Evolutionary conservation across 1,139 yeast genomes (phyloP).

Genomic region (Lodderomyces metapsilosis): DNA sequence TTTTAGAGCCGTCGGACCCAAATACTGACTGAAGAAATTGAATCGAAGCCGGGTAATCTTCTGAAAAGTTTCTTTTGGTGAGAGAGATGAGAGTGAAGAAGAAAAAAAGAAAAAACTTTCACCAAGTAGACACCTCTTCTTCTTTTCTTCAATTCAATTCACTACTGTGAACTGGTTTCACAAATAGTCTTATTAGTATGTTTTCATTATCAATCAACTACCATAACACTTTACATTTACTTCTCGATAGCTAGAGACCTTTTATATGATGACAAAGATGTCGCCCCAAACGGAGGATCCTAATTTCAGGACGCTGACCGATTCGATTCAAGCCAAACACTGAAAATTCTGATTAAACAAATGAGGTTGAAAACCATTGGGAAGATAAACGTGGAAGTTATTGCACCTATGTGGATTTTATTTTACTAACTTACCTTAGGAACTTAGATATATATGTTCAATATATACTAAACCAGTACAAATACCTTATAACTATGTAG

Average conservation of each 20-base stretch:
- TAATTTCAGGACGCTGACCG: slow-evolving; percentile 57
- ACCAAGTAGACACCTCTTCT: not conserved
- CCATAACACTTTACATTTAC: not conserved
- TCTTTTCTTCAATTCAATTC: not conserved
- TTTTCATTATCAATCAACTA: not conserved
- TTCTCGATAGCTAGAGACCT: too few species aligned
- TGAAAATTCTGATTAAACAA: slow-evolving; percentile 46
- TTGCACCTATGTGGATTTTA: not conserved
- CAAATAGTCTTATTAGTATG: not conserved
- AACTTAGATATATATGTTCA: not conserved
- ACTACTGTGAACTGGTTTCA: not conserved
- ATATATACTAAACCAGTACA: not conserved
- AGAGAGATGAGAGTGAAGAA: too few species aligned
- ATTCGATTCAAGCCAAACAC: slow-evolving; percentile 55
- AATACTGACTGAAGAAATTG: too few species aligned
- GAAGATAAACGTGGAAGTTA: not conserved
- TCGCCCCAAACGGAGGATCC: slow-evolving; percentile 62
- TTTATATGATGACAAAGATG: slow-evolving; percentile 52
- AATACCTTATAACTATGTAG: too few species aligned
- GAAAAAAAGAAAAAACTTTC: not conserved
- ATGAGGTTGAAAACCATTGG: not conserved
- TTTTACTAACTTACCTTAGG: slow-evolving; percentile 33
- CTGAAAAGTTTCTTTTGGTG: too few species aligned
- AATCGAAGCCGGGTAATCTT: slow-evolving; percentile 1
- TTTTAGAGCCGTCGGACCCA: too few species aligned